Base-by-base conservation (phyloP, 495 filamentous ascomycete species). In the Podospora pseudocomata region DNA sequence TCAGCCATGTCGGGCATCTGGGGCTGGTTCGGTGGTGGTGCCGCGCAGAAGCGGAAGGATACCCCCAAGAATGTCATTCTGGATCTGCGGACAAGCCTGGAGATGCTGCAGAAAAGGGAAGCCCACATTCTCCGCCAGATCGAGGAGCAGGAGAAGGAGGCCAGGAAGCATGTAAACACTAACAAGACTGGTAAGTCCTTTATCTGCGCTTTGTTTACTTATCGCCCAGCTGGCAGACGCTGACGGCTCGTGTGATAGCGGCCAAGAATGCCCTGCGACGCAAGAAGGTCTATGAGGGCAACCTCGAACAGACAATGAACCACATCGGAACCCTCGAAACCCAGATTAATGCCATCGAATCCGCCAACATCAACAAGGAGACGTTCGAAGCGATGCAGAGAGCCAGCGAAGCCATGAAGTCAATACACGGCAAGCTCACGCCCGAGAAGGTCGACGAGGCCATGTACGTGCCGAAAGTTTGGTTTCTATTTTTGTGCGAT, bases 31-130 rank as follows among this genome's bases (percentile, higher is more conserved):
- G 90, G 91, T 77, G 92, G 92, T 68, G 86, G 88, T 66, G 86
- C 87, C 73, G 88, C 87, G 66, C 88, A 91, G 81, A 93, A 91
- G 86, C 88, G 89, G 79, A 96, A 94, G 81, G 92, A 97, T 79
- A 90, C 89, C 69, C 92, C 95, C 56, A 99, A 99, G 86, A 93
- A 97, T 83, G 95, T 96, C 68, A 99, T 99, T 71, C 85, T 99
- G 57, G 85, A 86, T 70, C 83, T 99, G 72, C 90, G 95, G 67
- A 84, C 88, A 72, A 94, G 97, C 85, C 85, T 98, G 28, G 93
- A 97, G 70, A 97, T 97, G 94, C 86, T 99, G 70, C 92, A 96
- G 80, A 99, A 99, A 86, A 85, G 96, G 58, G 93, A 99, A 82
- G 90, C 86, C 76, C 92, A 98, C 76, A 82, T 97, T 58, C 91